Conservation (phyloP, 352 stramenopile genomes). For the Halophytophthora polymorphica region DNA sequence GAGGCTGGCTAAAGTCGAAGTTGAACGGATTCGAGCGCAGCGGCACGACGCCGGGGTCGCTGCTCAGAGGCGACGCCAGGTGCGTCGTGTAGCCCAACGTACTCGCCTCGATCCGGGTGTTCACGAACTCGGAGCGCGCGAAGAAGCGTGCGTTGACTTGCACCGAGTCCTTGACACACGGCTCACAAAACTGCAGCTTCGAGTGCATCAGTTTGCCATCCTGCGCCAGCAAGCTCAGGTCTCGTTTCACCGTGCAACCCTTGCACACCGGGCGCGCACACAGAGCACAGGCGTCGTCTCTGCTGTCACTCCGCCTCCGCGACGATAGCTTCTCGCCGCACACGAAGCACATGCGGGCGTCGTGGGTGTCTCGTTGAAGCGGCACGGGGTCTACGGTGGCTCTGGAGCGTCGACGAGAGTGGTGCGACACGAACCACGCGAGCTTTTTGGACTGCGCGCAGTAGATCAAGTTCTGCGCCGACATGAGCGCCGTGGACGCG, state of each 20-base stretch:
- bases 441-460: constrained; percentile 60
- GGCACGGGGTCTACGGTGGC: neutral
- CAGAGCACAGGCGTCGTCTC: constrained; percentile 21
- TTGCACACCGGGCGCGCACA: constrained; percentile 26
- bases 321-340: constrained; percentile 19
- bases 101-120: constrained; percentile 2
- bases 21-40: too few relatives aligned
- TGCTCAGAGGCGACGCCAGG: too few relatives aligned
- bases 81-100: too few relatives aligned
- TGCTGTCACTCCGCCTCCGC: constrained; percentile 19
- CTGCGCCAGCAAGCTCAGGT: constrained; percentile 19
- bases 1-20: too few relatives aligned
- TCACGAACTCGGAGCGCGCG: constrained; percentile 19
- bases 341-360: constrained; percentile 19
- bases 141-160: constrained; percentile 14
- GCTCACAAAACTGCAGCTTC: constrained; percentile 30
- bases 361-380: constrained; percentile 12
- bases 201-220: constrained; percentile 16
- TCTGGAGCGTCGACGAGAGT: constrained; percentile 7
- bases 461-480: constrained; percentile 35
- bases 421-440: constrained; percentile 27
- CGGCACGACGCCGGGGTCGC: too few relatives aligned
- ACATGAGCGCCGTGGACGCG: constrained; percentile 37
- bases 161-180: constrained; percentile 20
- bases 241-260: constrained; percentile 17